phyloP scores from a whole-genome alignment of 2,329 filamentous ascomycete genomes.

The Monosporascus sp. region DNA sequence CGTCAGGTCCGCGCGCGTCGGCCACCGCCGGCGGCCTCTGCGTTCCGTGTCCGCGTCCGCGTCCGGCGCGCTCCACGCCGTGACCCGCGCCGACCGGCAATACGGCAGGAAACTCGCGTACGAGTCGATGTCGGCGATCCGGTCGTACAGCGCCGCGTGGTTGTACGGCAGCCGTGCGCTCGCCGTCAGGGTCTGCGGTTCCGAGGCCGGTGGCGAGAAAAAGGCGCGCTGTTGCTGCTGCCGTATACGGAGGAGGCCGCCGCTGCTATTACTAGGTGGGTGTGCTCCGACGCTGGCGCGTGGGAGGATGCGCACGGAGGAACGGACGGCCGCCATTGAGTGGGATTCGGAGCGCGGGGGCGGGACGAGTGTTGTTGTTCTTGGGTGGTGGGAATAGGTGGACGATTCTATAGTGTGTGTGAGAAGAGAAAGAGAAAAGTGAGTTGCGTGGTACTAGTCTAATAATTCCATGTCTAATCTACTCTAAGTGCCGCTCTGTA shows the following conservation, averaged over 20 bases:
- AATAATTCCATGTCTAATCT: not conserved
- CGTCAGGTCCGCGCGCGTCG: conserved; percentile 70
- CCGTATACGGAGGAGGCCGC: not conserved
- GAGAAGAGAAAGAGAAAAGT: not conserved
- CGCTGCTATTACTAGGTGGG: not conserved
- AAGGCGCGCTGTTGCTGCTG: not conserved
- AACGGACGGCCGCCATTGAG: not conserved
- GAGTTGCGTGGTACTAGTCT: not conserved
- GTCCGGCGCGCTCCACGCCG: conserved; percentile 57
- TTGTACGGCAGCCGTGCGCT: conserved; percentile 73
- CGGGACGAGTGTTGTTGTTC: no score
- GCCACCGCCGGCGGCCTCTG: conserved; percentile 49
- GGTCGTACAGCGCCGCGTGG: conserved; percentile 65
- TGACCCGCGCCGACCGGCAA: conserved; percentile 74
- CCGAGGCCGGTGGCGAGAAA: not conserved
- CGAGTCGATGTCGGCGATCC: conserved; percentile 83
- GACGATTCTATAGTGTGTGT: not conserved
- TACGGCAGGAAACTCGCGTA: conserved; percentile 91
- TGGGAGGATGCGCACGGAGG: not conserved
- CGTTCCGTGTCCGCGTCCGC: not conserved
- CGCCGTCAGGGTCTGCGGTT: conserved; percentile 63
- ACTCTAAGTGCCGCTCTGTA: not conserved
- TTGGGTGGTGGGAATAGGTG: not conserved
- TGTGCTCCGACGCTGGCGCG: not conserved
- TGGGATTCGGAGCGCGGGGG: not conserved